Evolutionary conservation across 2,329 filamentous ascomycete genomes (phyloP).

Genomic region (Biscogniauxia sp.): DNA sequence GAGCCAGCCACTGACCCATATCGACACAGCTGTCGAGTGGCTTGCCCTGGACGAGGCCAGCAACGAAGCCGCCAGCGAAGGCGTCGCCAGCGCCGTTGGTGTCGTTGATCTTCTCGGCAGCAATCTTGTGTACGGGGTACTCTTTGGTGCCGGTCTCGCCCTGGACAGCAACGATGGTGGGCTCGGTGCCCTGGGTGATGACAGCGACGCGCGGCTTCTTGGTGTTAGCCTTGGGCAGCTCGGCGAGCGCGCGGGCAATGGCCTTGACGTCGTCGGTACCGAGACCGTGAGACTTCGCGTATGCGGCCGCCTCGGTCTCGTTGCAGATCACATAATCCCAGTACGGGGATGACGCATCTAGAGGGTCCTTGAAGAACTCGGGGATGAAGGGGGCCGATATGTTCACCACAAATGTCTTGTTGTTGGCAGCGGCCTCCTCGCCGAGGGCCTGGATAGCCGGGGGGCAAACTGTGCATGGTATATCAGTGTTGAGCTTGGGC

Average conservation of each 20-base stretch:
- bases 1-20: slow-evolving; percentile 95
- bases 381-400: slow-evolving; percentile 94
- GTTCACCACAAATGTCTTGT: slow-evolving; percentile 91
- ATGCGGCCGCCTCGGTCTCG: slow-evolving; percentile 89
- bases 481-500: slow-evolving; percentile 7
- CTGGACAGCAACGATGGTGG: slow-evolving; percentile 80
- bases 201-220: slow-evolving; percentile 82
- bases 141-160: slow-evolving; percentile 68
- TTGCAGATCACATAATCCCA: slow-evolving; percentile 97
- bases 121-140: slow-evolving; percentile 79
- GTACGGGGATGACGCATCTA: slow-evolving; percentile 84
- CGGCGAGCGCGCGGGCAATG: slow-evolving; percentile 82
- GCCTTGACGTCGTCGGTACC: slow-evolving; percentile 61
- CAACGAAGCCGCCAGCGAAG: slow-evolving; percentile 91
- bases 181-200: slow-evolving; percentile 90
- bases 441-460: slow-evolving; percentile 86
- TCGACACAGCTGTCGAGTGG: slow-evolving; percentile 75
- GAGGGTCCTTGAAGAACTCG: slow-evolving; percentile 95
- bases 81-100: slow-evolving; percentile 97
- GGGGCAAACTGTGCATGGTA: slow-evolving; percentile 64
- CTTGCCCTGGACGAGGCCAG: slow-evolving; percentile 84
- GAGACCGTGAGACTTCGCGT: slow-evolving; percentile 65
- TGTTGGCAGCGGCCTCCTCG: slow-evolving; percentile 80
- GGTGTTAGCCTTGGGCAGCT: slow-evolving; percentile 87
- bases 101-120: slow-evolving; percentile 79